Percentiles rank a stretch among this genome's conserved stretches.
phyloP scores from a whole-genome alignment of 108 stramenopile species.

The Discostella pseudostelligera region DNA sequence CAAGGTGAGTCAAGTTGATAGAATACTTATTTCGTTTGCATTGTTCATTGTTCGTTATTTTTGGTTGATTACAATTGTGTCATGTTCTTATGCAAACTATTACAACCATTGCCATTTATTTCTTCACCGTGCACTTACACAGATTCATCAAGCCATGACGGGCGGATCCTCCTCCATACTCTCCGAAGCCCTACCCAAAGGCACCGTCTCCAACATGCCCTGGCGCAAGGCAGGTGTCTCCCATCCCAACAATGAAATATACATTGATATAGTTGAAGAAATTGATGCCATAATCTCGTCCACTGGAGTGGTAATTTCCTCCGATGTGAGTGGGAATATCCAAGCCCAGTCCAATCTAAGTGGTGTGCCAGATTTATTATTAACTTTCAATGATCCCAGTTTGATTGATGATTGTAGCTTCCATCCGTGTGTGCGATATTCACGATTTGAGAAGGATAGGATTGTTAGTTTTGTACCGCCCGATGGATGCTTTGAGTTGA shows the following conservation, averaged over 20 bases:
- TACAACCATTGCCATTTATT: not conserved
- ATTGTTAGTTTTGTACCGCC: conserved; percentile 98
- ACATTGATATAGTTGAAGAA: conserved; percentile 97
- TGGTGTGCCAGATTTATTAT: conserved; percentile 93
- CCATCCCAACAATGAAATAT: conserved; percentile 96
- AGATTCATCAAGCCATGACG: conserved; percentile 58
- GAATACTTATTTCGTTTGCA: not conserved
- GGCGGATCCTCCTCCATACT: conserved; percentile 56
- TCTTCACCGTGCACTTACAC: too few relatives aligned
- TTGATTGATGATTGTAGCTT: conserved; percentile 96
- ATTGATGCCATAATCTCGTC: conserved; percentile 91
- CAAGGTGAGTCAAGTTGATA: conserved; percentile 48
- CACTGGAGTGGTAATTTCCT: conserved; percentile 84
- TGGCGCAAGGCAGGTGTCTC: conserved; percentile 94
- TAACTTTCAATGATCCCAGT: conserved; percentile 86
- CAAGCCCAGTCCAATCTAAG: conserved; percentile 89
- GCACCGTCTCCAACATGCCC: conserved; percentile 96
- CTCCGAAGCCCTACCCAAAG: conserved; percentile 78
- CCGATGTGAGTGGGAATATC: conserved; percentile 90
- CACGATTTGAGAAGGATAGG: conserved; percentile 87
- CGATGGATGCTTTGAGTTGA: conserved; percentile 96
- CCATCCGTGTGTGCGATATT: conserved; percentile 98
- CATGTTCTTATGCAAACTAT: not conserved
- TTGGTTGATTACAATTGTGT: not conserved
- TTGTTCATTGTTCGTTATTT: conserved; percentile 4